Evolutionary conservation across 441 rosid genomes (phyloP).

Genomic region (Pelargonium citronellum): DNA sequence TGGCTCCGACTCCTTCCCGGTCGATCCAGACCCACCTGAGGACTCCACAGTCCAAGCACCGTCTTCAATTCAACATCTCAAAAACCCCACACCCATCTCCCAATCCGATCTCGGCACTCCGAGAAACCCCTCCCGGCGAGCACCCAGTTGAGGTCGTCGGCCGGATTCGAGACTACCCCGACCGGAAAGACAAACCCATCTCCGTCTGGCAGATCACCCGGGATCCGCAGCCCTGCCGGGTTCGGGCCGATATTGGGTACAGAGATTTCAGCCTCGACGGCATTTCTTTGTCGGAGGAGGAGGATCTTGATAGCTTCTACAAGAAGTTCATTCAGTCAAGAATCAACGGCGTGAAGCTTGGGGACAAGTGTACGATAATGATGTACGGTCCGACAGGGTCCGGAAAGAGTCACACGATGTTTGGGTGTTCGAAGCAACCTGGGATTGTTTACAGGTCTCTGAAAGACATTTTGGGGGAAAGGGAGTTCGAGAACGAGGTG

Average conservation of each 20-base stretch:
- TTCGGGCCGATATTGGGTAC: constrained; percentile 84
- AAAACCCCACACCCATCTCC: constrained; percentile 39
- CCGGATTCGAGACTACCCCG: constrained; percentile 66
- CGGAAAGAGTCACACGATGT: constrained; percentile 92
- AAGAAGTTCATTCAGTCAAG: constrained; percentile 67
- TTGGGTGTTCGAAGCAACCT: constrained; percentile 75
- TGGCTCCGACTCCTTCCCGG: constrained; percentile 68
- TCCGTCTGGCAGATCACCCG: constrained; percentile 55
- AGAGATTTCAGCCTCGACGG: constrained; percentile 84
- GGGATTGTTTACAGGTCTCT: constrained; percentile 79
- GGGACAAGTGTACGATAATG: constrained; percentile 75
- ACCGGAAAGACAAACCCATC: constrained; percentile 42
- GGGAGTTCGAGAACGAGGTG: constrained; percentile 36
- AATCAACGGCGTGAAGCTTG: constrained; percentile 67
- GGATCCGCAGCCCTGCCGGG: constrained; percentile 50
- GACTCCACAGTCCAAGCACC: constrained; percentile 74
- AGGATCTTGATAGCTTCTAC: constrained; percentile 65
- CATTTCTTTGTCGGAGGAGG: constrained; percentile 70
- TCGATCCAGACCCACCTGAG: constrained; percentile 31
- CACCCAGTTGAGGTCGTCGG: constrained; percentile 92
- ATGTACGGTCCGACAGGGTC: constrained; percentile 97
- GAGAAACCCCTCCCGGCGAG: constrained; percentile 46
- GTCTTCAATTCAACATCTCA: constrained; percentile 33
- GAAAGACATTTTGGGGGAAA: constrained; percentile 64
- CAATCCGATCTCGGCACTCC: constrained; percentile 36